Base-by-base conservation (phyloP, 2,329 filamentous ascomycete genomes). In the Fusarium verticillioides region DNA sequence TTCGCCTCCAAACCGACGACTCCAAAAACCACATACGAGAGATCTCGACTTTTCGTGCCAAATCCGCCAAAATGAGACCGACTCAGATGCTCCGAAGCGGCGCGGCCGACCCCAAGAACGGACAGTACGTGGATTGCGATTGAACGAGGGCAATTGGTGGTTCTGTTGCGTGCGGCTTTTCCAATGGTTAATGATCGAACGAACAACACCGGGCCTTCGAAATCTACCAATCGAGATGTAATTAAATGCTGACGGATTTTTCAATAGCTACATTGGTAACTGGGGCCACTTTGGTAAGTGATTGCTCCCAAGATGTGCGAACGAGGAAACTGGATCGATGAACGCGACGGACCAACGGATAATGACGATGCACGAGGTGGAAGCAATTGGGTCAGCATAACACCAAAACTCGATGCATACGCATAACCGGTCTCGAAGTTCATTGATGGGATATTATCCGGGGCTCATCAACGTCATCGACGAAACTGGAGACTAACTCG, bases 251-350 rank as follows among this genome's bases (percentile, higher is more conserved):
- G 72, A 83, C 69, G 47, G 46, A 11, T 16, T 50, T 61, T 60
- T 39, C 56, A 69, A 26, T 72, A 95, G 93, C 82, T 95, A 87
- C 83, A 85, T 95, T 67, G 93, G 93, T 77, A 84, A 84, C 83
- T 96, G 93, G 92, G 93, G 93, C 79, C 85, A 86, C 79, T 85
- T 95, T 75, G 93, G 93, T 94, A 89, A 86, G 90, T 90, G 76
- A 75, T 47, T 66, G 57, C 59, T 69, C 36, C 42, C 19, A 46
- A 58, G 60, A 73, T 44, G 63, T 63, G 56, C 70, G 65, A 74
- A 67, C 72, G 74, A 73, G 70, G 58, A 49, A 60, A 21, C 46
- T 64, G 36, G 60, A 66, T 62, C 66, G 63, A 76, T 61, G 54
- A 50, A 61, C 56, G 67, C 67, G 68, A 78, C 75, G 75, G 76